Base-by-base conservation (phyloP, 2,329 filamentous ascomycete species). In the Raffaelea arxii region DNA sequence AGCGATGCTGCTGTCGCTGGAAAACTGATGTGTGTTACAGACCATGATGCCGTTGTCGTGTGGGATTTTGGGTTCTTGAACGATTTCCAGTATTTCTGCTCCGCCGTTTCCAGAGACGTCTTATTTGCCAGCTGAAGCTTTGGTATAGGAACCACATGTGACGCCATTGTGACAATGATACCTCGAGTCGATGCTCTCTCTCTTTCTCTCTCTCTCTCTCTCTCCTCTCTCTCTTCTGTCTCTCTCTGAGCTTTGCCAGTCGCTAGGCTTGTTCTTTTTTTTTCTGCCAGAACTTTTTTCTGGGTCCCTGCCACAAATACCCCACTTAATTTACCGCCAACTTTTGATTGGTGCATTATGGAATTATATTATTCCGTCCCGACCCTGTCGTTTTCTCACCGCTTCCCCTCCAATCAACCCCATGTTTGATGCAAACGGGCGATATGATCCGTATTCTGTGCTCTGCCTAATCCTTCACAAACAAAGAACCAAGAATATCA, bases 1-100 rank as follows among this genome's bases (percentile, higher is more conserved):
- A 41, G 43, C 22, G 66, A 64, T 7, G 65, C 67, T 16, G 72
- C 69, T 11, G 67, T 63, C 19, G 66, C 60, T 51, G 75, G 84
- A 62, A 82, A 84, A 43, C 86, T 90, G 63, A 98, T 94, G 64
- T 94, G 83, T 27, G 89, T 95, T 58, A 98, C 80, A 40, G 88
- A 85, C 62, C 86, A 89, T 61, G 87, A 86, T 53, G 92, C 88
- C 53, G 90, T 89, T 52, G 91, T 94, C 40, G 92, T 86, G 51
- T 97, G 82, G 51, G 91, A 81, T 48, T 94, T 80, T 54, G 90
- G 86, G 56, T 90, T 92, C 68, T 87, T 89, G 72, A 98, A 98
- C 12, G 85, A 84, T 61, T 84, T 85, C 94, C 94, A 98, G 74
- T 97, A 97, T 54, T 83, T 78, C 68, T 97, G 90, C 70, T 98